Conservation (phyloP, 2,329 filamentous ascomycete genomes). For the Neurospora crassa region DNA sequence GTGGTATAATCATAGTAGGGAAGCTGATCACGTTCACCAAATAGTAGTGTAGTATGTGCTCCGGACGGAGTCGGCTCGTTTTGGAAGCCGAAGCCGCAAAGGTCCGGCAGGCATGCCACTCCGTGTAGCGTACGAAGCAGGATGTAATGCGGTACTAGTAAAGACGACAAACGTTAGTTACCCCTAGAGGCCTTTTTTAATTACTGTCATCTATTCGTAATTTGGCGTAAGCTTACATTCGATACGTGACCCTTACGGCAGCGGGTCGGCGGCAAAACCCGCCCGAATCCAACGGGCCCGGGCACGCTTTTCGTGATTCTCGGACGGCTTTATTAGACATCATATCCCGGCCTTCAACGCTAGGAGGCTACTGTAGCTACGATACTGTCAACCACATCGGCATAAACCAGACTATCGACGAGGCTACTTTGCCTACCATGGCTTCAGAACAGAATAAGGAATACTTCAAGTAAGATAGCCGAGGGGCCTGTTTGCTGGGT, state of each 20-base stretch:
- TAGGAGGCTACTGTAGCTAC: background rate
- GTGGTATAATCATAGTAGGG: background rate
- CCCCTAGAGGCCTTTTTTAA: background rate
- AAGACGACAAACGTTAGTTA: background rate
- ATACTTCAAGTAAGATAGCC: conserved; percentile 31
- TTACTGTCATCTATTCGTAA: background rate
- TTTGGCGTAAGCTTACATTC: background rate
- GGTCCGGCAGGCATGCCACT: background rate
- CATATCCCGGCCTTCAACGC: background rate
- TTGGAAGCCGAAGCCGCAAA: background rate
- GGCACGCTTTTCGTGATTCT: background rate
- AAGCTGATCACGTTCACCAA: background rate
- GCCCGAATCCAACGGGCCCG: background rate
- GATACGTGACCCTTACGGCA: background rate
- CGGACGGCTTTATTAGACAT: background rate
- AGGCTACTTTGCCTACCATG: background rate
- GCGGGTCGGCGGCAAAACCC: background rate
- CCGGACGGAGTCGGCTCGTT: background rate
- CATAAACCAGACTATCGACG: background rate
- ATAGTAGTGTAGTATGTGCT: background rate
- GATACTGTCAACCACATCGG: background rate
- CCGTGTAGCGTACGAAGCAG: background rate
- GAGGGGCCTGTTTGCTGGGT: background rate
- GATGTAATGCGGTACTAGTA: background rate
- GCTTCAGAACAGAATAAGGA: conserved; percentile 25